Percentiles rank a stretch among this genome's conserved stretches.
phyloP scores from a whole-genome alignment of 495 filamentous ascomycete species.

The Hypoxylon trugodes region DNA sequence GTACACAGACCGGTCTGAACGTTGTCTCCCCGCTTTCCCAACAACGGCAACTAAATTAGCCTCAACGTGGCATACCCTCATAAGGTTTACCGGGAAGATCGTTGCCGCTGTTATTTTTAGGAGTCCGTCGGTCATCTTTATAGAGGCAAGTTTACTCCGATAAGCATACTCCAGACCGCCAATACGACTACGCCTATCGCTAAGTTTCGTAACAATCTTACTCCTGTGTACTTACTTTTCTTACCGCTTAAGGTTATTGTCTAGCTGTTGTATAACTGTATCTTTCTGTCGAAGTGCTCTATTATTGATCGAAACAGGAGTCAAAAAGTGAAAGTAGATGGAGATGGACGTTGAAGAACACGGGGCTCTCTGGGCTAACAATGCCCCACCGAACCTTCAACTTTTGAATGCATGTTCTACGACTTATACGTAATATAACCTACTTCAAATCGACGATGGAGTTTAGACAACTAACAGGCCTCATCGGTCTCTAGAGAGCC shows the following conservation, averaged over 20 bases:
- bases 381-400: background rate
- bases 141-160: no score
- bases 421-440: conserved; percentile 29
- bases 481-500: background rate
- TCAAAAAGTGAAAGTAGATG: background rate
- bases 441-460: conserved; percentile 8
- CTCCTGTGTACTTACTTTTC: no score
- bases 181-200: no score
- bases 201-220: no score
- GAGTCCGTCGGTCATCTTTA: conserved; percentile 12
- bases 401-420: background rate
- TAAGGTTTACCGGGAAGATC: background rate
- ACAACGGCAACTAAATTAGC: background rate
- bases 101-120: conserved; percentile 3
- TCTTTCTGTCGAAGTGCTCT: no score
- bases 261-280: no score
- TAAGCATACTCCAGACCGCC: no score
- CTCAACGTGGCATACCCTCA: background rate
- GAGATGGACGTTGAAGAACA: background rate
- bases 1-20: no score
- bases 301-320: no score
- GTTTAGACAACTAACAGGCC: background rate
- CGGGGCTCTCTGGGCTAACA: background rate
- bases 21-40: background rate
- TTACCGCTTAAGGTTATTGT: no score